Evolutionary conservation across 306 rosid genomes (phyloP).

Genomic region (Trichosanthes cucumerina): DNA sequence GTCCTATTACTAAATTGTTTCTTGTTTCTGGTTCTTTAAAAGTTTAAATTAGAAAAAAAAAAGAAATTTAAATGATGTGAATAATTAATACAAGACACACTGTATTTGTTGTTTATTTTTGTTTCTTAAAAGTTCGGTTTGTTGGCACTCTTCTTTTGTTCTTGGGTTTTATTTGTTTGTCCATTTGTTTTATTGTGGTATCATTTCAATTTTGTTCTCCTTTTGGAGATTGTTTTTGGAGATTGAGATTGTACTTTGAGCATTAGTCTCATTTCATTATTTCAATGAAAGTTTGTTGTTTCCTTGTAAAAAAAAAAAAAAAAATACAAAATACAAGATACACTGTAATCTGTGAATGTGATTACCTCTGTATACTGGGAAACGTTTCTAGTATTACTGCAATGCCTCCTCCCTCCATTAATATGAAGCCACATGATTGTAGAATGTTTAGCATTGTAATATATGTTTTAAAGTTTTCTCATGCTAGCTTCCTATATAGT

Average conservation of each 20-base stretch:
- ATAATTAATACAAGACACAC: not conserved
- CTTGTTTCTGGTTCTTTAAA: not conserved
- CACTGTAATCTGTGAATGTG: not conserved
- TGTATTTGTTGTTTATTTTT: too few relatives aligned
- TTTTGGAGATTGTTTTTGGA: too few relatives aligned
- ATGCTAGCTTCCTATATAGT: not conserved
- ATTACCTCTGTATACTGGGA: not conserved
- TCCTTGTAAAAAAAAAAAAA: not conserved
- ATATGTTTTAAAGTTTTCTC: not conserved
- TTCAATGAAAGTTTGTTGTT: too few relatives aligned
- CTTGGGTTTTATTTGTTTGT: too few relatives aligned
- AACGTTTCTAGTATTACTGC: not conserved
- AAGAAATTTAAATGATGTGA: not conserved
- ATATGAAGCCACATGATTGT: not conserved
- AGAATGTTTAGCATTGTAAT: not conserved
- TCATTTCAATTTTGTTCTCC: too few relatives aligned
- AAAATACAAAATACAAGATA: not conserved
- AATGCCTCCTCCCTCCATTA: not conserved
- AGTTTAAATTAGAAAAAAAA: not conserved
- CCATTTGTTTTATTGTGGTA: too few relatives aligned
- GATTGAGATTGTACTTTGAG: too few relatives aligned
- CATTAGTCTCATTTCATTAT: too few relatives aligned
- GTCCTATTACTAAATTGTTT: not conserved
- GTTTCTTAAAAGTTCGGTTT: too few relatives aligned
- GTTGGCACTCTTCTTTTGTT: too few relatives aligned